A percentile compares a stretch with the other conserved stretches of the same genome.
Conservation (phyloP, 1,284 basidiomycete species). For the Hortiboletus rubellus region DNA sequence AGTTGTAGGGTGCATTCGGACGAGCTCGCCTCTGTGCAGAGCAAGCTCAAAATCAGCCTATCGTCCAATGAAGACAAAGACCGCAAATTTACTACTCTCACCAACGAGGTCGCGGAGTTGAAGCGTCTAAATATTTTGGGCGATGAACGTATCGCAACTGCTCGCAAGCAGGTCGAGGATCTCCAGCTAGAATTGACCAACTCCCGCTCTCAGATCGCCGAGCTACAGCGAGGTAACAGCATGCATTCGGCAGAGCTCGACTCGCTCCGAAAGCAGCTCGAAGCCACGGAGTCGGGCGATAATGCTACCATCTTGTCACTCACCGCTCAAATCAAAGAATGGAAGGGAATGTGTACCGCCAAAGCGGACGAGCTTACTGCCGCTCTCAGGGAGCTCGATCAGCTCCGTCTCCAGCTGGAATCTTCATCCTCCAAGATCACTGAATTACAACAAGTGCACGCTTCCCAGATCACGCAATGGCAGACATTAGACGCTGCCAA, state of each 20-base stretch:
- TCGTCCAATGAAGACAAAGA: neutral
- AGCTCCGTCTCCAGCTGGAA: neutral
- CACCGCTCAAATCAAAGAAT: neutral
- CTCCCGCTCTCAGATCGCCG: neutral
- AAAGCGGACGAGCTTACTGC: constrained; percentile 3
- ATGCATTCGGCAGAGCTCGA: neutral
- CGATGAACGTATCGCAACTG: neutral
- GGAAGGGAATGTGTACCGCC: neutral
- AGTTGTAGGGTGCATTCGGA: neutral
- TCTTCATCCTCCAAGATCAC: neutral
- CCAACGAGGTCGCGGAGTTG: neutral
- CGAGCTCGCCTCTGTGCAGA: neutral
- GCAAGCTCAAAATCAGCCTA: neutral
- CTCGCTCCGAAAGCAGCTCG: neutral
- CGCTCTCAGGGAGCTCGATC: neutral
- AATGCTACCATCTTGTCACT: neutral
- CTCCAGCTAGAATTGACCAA: neutral
- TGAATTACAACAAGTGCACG: too few relatives aligned
- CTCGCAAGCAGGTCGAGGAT: neutral
- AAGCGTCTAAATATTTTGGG: neutral
- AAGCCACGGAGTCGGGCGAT: neutral
- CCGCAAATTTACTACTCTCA: neutral
- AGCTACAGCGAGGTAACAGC: neutral
- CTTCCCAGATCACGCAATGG: too few relatives aligned
- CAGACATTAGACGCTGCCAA: too few relatives aligned